Conservation (phyloP, 768 basidiomycete genomes). For the Kondoa malvinella region DNA sequence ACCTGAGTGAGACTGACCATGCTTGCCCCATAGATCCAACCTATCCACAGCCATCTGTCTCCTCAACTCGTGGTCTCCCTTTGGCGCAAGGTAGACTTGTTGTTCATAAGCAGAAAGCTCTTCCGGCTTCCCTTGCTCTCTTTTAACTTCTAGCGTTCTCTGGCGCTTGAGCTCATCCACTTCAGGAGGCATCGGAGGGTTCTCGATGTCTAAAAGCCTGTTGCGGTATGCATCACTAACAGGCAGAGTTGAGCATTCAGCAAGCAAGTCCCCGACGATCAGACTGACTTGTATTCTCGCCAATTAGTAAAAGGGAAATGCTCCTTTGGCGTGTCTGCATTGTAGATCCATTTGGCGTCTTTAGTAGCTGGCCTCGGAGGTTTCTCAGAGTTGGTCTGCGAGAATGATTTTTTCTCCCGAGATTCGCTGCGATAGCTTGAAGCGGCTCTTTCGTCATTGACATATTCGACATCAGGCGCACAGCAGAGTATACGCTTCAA, state of each 20-base stretch:
- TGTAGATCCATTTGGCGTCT: neutral
- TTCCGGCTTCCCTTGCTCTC: neutral
- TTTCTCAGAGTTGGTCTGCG: neutral
- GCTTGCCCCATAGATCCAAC: neutral
- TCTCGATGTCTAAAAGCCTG: neutral
- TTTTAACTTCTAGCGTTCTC: neutral
- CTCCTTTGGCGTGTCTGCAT: neutral
- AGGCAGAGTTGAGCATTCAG: neutral
- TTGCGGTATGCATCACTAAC: neutral
- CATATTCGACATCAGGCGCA: neutral
- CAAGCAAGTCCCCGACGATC: neutral
- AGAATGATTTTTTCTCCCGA: neutral
- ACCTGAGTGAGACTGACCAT: too few species aligned
- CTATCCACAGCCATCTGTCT: neutral
- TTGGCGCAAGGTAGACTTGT: neutral
- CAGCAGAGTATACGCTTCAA: neutral
- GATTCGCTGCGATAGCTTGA: neutral
- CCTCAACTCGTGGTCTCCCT: neutral
- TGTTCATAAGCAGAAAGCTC: neutral
- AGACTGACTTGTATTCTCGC: neutral
- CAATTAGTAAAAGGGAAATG: neutral
- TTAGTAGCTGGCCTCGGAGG: neutral
- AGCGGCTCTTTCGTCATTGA: neutral
- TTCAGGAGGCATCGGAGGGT: neutral
- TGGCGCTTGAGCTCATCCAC: neutral